Evolutionary conservation across 2,329 filamentous ascomycete species (phyloP).

Genomic region (Juglanconis juglandina): DNA sequence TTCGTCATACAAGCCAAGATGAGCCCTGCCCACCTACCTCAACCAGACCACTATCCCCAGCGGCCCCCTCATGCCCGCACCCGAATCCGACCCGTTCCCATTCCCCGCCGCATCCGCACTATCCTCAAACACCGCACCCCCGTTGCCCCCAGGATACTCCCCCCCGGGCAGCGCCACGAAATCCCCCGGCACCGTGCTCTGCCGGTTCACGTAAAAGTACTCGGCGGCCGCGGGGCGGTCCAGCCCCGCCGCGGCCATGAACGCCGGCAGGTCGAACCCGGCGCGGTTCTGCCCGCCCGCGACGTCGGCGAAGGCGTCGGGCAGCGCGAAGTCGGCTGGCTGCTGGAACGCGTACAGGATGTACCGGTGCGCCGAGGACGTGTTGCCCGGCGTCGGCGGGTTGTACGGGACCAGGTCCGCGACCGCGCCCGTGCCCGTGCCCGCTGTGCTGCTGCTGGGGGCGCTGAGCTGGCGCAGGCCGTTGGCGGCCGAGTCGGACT

Average conservation of each 20-base stretch:
- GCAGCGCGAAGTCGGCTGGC: conserved; percentile 8
- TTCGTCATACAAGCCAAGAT: too few relatives aligned
- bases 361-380: conserved; percentile 15
- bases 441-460: not conserved
- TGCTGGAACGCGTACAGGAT: conserved; percentile 16
- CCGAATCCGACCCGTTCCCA: not conserved
- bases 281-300: conserved; percentile 7
- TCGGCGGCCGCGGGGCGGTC: conserved; percentile 12
- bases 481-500: not conserved
- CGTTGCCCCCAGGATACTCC: conserved; percentile 12
- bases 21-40: too few relatives aligned
- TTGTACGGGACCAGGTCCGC: conserved; percentile 9
- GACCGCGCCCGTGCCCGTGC: not conserved
- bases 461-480: conserved; percentile 3
- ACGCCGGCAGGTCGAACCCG: conserved; percentile 7
- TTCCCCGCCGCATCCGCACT: not conserved
- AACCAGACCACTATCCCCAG: too few relatives aligned
- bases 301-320: not conserved
- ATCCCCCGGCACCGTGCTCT: conserved; percentile 5
- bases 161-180: conserved; percentile 12
- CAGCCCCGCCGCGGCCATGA: conserved; percentile 9
- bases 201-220: conserved; percentile 15
- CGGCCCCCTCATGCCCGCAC: too few relatives aligned
- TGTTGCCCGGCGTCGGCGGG: conserved; percentile 5
- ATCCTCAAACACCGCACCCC: conserved; percentile 10